Evolutionary conservation across 371 early-diverging fungal species (phyloP), one percentile per base, ranked within the genome.

Genomic region (Apophysomyces ossiformis): DNA sequence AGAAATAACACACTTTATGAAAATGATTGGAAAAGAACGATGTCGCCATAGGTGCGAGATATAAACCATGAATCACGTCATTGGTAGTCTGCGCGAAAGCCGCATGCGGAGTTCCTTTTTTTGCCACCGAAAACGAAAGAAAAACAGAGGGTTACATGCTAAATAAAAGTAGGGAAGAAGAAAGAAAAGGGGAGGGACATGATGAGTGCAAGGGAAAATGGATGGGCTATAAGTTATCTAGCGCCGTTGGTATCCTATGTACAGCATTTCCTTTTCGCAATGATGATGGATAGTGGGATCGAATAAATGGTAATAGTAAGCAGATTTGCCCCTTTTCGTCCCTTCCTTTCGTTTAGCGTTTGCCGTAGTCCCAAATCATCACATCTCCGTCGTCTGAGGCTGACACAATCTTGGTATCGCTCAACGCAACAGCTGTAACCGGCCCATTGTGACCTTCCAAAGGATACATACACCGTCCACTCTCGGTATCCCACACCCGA

Each of bases 401-500:
- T 13, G 91, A 88, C 12, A 95, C 76, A 60, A 98, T 86, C 60
- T 90, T 87, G 1, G 96, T 96, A 71, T 98, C 98, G 57, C 93
- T 86, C 36, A 97, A 73, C 0, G 87, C 87, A 50, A 90, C 87
- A 57, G 90, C 86, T 35, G 90, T 90, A 37, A 96, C 92, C 5
- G 94, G 87, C 0, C 87, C 91, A 44, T 74, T 69, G 36, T 86
- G 87, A 6, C 90, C 90, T 35, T 83, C 79, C 50, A 95, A 75
- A 0, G 93, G 91, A 67, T 93, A 88, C 69, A 95, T 79, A 68
- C 88, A 86, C 26, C 88, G 74, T 8, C 96, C 97, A 38, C 89
- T 90, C 58, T 94, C 93, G 11, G 92, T 78, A 72, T 97, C 97
- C 99, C 99, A 99, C 39, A 99, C 85, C 63, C 93, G 92, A n/a